phyloP scores from a whole-genome alignment of 75 land plant species.

The Picea sitchensis region DNA sequence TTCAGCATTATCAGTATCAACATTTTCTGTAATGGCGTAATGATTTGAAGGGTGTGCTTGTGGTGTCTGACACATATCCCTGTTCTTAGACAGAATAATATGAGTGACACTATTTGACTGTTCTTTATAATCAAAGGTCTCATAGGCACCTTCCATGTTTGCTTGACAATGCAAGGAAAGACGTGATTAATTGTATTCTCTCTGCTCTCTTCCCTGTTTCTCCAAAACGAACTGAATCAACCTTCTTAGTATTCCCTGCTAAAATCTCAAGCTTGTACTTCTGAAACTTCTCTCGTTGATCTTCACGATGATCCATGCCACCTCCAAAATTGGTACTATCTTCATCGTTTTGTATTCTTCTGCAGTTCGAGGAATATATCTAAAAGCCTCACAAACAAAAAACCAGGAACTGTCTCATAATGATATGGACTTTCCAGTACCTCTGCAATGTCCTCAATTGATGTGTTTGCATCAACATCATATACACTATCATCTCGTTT shows the following conservation, averaged over 20 bases:
- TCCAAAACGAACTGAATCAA: conserved; percentile 79
- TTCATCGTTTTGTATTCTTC: conserved; percentile 67
- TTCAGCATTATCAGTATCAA: neutral
- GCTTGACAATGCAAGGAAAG: conserved; percentile 52
- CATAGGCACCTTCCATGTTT: conserved; percentile 34
- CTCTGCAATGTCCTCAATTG: no score
- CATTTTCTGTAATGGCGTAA: neutral
- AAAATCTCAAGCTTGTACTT: conserved; percentile 78
- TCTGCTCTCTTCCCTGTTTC: conserved; percentile 30
- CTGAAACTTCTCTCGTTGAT: conserved; percentile 63
- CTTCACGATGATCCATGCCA: conserved; percentile 50
- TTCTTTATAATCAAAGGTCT: conserved; percentile 13
- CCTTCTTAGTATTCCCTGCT: conserved; percentile 89
- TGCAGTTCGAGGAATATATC: conserved; percentile 87
- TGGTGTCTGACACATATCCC: neutral
- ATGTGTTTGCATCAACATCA: no score
- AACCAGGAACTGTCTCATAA: conserved; percentile 93
- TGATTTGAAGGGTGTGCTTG: neutral
- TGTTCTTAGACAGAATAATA: neutral
- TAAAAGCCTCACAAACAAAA: conserved; percentile 92
- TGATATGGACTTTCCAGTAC: conserved; percentile 64
- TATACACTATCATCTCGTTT: no score
- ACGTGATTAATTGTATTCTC: conserved; percentile 33
- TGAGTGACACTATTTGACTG: neutral
- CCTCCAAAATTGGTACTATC: conserved; percentile 30